These are phyloP conservation scores for Xylaria castorea DNA, from an alignment of 495 filamentous ascomycete species.

Conservation along the genomic window DNA sequence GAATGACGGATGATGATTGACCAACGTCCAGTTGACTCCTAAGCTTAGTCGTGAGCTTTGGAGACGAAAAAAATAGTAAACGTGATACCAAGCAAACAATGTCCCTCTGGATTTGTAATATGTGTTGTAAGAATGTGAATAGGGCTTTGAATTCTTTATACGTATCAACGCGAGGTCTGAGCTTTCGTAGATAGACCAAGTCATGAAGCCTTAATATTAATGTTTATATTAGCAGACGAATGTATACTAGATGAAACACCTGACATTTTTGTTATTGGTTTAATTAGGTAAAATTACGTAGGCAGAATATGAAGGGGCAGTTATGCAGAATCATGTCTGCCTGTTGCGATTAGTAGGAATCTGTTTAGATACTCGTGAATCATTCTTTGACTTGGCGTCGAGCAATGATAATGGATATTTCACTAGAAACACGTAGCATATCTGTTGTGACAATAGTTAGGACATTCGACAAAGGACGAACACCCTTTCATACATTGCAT, in stretches of 20 bases:
- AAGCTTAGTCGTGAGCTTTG: neutral
- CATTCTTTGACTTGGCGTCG: neutral
- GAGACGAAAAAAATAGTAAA: slow-evolving; percentile 28
- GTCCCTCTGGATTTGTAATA: neutral
- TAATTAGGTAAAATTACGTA: neutral
- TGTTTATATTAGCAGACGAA: neutral
- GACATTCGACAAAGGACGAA: neutral
- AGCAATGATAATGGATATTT: neutral
- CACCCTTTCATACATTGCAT: neutral
- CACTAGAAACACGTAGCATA: neutral
- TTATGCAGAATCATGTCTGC: neutral
- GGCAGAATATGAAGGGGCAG: neutral
- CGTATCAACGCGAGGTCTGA: neutral
- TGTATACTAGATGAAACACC: neutral
- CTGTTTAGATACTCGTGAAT: neutral
- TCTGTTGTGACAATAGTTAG: neutral
- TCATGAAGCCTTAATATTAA: too few species aligned
- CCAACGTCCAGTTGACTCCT: slow-evolving; percentile 1
- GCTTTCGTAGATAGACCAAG: neutral
- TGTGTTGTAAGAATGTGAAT: neutral
- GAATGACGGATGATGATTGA: slow-evolving; percentile 17
- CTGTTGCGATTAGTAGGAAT: neutral
- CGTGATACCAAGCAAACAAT: slow-evolving; percentile 23
- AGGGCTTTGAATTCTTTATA: neutral
- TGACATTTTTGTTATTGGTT: too few species aligned